Base-by-base conservation (phyloP, 2,329 filamentous ascomycete genomes). In the Aspergillus floridensis region DNA sequence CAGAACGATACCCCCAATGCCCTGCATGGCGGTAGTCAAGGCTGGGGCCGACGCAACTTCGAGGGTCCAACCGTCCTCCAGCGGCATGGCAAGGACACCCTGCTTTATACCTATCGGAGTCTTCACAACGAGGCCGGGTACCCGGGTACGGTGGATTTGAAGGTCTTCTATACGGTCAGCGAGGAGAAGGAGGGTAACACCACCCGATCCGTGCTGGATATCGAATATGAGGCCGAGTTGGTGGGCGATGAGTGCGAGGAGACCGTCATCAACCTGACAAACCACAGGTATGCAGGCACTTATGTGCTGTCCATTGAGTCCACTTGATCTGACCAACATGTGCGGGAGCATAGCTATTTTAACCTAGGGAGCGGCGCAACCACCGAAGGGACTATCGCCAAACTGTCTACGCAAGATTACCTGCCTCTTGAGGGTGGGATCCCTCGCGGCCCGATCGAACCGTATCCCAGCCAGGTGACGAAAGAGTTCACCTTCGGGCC, bases 261-360 rank as follows among this genome's bases (percentile, higher is more conserved):
- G 82, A 98, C 93, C 0, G 88, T 88, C 47, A 85, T 98, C 74
- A 96, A 93, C 77, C 84, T 98, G 78, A 98, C 95, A 53, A 99
- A 98, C 79, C 93, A 99, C 80, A 96, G 91, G 89, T 92, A 61
- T 53, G 35, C 32, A 24, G 12, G 38, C 38, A 16, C n/a, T 5
- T 3, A 16, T 44, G 16, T 19, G 38, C 16, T 5, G 14, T 6
- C 7, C 6, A 44, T 12, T 35, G 5, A 44, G 3, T 7, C 6
- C 16, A n/a, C 38, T 44, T 6, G 6, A 16, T 16, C 38, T 44
- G 16, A 44, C 38, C 38, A 44, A 19, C 14, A 10, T 19, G 14
- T 12, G 16, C 16, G 38, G 38, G 14, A 19, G 16, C 14, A 44
- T 19, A 87, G 85, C 69, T 87, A 87, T 69, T 89, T 93, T 76